Evolutionary conservation across 2,329 filamentous ascomycete genomes (phyloP), one percentile per base, ranked within the genome.

Genomic region (Triangularia verruculosa): DNA sequence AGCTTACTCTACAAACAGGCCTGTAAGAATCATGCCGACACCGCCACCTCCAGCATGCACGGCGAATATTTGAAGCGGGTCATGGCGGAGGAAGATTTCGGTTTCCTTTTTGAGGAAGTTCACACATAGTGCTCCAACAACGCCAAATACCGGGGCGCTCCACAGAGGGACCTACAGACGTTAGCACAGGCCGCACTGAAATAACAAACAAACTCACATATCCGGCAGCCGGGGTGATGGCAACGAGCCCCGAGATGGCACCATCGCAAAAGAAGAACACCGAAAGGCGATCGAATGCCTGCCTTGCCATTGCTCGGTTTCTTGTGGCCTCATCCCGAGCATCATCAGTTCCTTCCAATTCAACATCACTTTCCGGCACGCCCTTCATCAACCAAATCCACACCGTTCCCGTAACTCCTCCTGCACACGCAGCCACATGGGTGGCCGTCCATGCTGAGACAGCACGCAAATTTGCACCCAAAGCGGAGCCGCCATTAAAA

Each of bases 11-110:
- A 83, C 83, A 66, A 87, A 86, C 68, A 86, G 79, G 6, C 83
- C 84, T 1, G 84, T 86, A 55, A 86, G 70, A 73, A 86, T 84
- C 27, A 82, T 81, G 8, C 84, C 84, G 43, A 82, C 75, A 75
- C 85, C 84, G 22, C 84, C 84, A 47, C 84, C 84, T 24, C 85
- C 77, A 15, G 81, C 83, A 70, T 86, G 83, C 12, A 85, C 78
- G 70, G 84, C 85, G 77, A 86, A 86, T 51, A 86, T 82, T 65
- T 86, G 82, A 70, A 86, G 80, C 82, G 65, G 20, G 62, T 72
- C 64, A 39, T 65, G 51, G 59, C 61, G 15, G 12, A 64, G 55
- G 47, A 61, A 39, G 11, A 62, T 20, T 13, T 62, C 55, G n/a
- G 60, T 34, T 39, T 65, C 55, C 34, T 59, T 61, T 52, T 68